Evolutionary conservation across 768 basidiomycete species (phyloP).

Genomic region (Tephrocybe sp.): DNA sequence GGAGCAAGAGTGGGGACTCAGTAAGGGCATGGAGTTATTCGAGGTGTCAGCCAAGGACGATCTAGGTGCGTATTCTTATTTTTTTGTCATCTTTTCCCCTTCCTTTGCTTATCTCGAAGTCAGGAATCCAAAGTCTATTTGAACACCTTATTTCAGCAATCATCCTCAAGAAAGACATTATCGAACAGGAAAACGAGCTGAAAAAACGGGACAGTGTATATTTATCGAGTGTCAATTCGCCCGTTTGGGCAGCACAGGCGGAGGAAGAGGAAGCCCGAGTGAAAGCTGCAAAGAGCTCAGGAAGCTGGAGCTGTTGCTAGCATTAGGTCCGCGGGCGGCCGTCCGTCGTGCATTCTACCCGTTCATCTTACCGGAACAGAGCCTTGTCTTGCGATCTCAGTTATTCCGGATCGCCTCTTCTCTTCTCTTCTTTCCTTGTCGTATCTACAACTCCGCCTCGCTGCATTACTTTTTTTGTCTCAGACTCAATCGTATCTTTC

Average conservation of each 20-base stretch:
- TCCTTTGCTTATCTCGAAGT: background rate
- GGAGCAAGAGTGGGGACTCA: slow-evolving; percentile 73
- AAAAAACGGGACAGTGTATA: slow-evolving; percentile 85
- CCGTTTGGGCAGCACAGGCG: slow-evolving; percentile 78
- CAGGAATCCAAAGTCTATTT: slow-evolving; percentile 83
- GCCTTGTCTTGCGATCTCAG: background rate
- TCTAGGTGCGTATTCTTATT: slow-evolving; percentile 50
- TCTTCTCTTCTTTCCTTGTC: background rate
- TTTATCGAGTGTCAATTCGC: slow-evolving; percentile 60
- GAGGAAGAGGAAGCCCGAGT: slow-evolving; percentile 75
- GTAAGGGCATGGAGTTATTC: slow-evolving; percentile 83
- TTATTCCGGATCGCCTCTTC: slow-evolving; percentile 3
- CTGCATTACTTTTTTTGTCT: background rate
- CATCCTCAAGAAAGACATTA: slow-evolving; percentile 72
- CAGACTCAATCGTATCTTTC: background rate
- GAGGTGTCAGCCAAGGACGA: slow-evolving; percentile 94
- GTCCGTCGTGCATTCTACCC: slow-evolving; percentile 1
- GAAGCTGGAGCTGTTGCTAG: slow-evolving; percentile 75
- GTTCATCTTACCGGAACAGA: slow-evolving; percentile 1
- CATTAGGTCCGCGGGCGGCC: slow-evolving; percentile 19
- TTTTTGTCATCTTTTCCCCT: slow-evolving; percentile 15
- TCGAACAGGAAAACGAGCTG: slow-evolving; percentile 79
- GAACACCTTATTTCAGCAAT: slow-evolving; percentile 78
- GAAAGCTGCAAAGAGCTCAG: slow-evolving; percentile 46
- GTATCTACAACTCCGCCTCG: background rate